Evolutionary conservation across 2,329 filamentous ascomycete species (phyloP), one percentile per base, ranked within the genome.

Genomic region (Verticillium albo-atrum): DNA sequence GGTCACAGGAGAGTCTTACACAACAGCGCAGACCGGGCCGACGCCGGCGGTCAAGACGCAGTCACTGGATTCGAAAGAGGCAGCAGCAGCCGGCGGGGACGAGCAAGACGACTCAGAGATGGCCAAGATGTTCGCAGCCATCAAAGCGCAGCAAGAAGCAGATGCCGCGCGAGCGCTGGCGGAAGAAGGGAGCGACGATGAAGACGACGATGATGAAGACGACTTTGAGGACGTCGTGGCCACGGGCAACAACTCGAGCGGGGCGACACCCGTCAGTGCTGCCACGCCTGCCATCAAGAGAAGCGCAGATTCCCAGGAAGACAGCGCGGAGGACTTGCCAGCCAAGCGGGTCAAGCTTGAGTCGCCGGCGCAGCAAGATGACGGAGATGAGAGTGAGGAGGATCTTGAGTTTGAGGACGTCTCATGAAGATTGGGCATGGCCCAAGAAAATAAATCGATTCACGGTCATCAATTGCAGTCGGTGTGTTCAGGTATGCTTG

Each of bases 91-190:
- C 60, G 61, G 73, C 32, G 70, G 78, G 27, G 77, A 81, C n/a
- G 77, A 78, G 59, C 82, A 80, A 26, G 79, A 85, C 61, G 77
- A 81, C 30, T 77, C 82, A 50, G 80, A 82, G 60, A 82, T 92
- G 62, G 87, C 88, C 59, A 84, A 85, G 58, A 85, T 89, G 59
- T 92, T 90, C 70, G 83, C 83, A 37, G 83, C 82, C 60, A 78
- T 92, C 20, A 87, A 86, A 65, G 82, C 80, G 5, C 84, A 87
- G 62, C 82, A 88, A 70, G 79, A 71, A 60, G 81, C 73, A 61
- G 82, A 75, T 66, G 68, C 71, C 37, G 71, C 71, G 12, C 65
- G 71, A 50, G 68, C 69, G 32, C 64, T 65, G 17, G 66, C 65
- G 20, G 64, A 66, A 27, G 67, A 73, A 30, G 69, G 68, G 4